phyloP scores from a whole-genome alignment of 495 filamentous ascomycete genomes.

The Tuber calosporum region DNA sequence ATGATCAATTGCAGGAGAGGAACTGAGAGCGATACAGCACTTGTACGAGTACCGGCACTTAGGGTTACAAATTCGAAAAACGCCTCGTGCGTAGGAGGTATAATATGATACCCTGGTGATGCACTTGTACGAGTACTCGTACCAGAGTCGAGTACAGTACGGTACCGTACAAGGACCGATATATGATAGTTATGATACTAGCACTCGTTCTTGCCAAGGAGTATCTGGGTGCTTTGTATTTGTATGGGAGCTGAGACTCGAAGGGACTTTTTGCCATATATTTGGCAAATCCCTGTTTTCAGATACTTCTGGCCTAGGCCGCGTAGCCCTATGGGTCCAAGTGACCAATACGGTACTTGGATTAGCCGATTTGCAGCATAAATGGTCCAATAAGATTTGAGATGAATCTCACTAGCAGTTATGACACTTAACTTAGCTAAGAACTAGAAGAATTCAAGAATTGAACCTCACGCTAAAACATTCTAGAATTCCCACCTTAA shows the following conservation, averaged over 20 bases:
- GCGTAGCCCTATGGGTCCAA: neutral
- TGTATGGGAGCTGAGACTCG: too few species aligned
- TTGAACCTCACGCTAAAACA: too few species aligned
- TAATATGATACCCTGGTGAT: neutral
- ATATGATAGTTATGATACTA: too few species aligned
- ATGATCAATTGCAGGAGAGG: neutral
- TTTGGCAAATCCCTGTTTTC: too few species aligned
- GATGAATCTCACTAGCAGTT: neutral
- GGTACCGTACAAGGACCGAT: neutral
- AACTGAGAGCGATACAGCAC: neutral
- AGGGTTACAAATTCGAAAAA: neutral
- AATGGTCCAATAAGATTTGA: neutral
- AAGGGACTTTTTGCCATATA: too few species aligned
- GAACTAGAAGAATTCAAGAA: neutral
- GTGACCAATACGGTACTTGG: neutral
- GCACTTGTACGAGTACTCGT: too few species aligned
- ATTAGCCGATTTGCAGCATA: neutral
- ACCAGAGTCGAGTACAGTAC: neutral
- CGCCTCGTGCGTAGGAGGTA: too few species aligned
- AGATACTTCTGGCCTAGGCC: too few species aligned
- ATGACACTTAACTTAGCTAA: too few species aligned
- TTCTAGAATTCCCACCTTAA: too few species aligned
- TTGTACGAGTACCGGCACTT: neutral
- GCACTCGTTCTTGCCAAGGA: too few species aligned
- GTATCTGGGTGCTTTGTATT: too few species aligned